Evolutionary conservation across 228 moss, liverwort and hornwort genomes (phyloP), one percentile per base, ranked within the genome.

Genomic region (Sphagnum magellanicum): DNA sequence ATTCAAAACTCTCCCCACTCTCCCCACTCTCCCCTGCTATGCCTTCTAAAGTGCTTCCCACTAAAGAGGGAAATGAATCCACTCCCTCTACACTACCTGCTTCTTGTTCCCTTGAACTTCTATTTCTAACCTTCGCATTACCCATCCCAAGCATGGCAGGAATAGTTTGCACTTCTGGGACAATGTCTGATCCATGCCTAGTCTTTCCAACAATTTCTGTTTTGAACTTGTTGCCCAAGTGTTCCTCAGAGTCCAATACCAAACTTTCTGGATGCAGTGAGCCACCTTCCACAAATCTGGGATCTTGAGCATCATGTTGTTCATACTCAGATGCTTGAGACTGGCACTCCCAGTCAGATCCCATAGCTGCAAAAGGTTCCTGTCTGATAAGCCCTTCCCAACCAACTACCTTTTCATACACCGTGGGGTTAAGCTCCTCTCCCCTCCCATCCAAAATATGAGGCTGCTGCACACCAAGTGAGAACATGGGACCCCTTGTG

Each of bases 281-380:
- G n/a, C 49, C 68, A 57, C 55, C 68, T 67, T 52, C 32, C 52
- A 55, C 8, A 32, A 47, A 11, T 46, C 6, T 5, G 12, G 57
- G 6, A 6, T 59, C 57, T 58, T 32, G 48, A 6, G 47, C 68
- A 47, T 14, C 48, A 12, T 68, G 68, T 67, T 53, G 52, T 14
- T 13, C 55, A 9, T 46, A 59, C 57, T 68, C 57, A 6, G 68
- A 68, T 5, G 57, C 55, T 57, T 32, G 68, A 68, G 68, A 68
- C 48, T 57, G 58, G 49, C 68, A 68, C 49, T 68, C 59, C 68
- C 68, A 68, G 15, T 58, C 68, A 68, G 68, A 68, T 14, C 68
- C 48, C 3, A 58, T 12, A 68, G 32, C 57, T 58, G 68, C 7
- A 68, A 59, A 48, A 68, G 16, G 60, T 16, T 48, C 60, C 15